Evolutionary conservation across 371 early-diverging fungal genomes (phyloP).

Genomic region (Mucor velutinosus): DNA sequence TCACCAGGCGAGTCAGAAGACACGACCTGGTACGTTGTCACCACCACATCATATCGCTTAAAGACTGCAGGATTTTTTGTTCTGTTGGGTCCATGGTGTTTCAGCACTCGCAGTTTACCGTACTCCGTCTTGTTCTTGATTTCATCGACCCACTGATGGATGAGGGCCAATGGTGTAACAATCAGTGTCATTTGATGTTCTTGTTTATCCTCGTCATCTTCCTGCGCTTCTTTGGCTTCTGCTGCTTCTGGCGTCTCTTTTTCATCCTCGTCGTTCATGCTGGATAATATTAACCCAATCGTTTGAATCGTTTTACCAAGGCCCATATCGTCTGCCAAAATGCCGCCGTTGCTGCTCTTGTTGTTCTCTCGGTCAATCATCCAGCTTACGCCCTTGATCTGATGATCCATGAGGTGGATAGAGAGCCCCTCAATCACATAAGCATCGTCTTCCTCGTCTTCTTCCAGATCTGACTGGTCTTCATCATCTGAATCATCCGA

Average conservation of each 20-base stretch:
- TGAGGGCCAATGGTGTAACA: constrained; percentile 65
- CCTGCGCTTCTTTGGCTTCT: constrained; percentile 14
- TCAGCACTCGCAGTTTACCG: constrained; percentile 51
- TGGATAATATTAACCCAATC: constrained; percentile 70
- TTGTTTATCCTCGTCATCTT: constrained; percentile 6
- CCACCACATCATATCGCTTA: constrained; percentile 65
- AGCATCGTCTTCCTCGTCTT: constrained; percentile 16
- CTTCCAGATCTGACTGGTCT: background rate
- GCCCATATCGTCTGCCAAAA: constrained; percentile 87
- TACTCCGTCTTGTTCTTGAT: constrained; percentile 53
- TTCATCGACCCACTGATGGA: constrained; percentile 73
- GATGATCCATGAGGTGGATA: constrained; percentile 42
- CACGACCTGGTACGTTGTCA: constrained; percentile 72
- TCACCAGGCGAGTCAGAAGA: constrained; percentile 49
- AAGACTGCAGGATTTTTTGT: constrained; percentile 42
- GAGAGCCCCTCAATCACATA: constrained; percentile 36
- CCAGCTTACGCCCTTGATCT: constrained; percentile 46
- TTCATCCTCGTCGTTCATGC: constrained; percentile 4
- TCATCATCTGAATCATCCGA: background rate
- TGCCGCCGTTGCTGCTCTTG: constrained; percentile 65
- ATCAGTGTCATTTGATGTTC: constrained; percentile 57
- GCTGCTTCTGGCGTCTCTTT: constrained; percentile 9
- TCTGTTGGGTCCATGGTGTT: constrained; percentile 62
- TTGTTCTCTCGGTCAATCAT: constrained; percentile 52
- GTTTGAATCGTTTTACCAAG: constrained; percentile 91